Evolutionary conservation across 352 stramenopile genomes (phyloP).

Genomic region (Pythium vanterpoolii): DNA sequence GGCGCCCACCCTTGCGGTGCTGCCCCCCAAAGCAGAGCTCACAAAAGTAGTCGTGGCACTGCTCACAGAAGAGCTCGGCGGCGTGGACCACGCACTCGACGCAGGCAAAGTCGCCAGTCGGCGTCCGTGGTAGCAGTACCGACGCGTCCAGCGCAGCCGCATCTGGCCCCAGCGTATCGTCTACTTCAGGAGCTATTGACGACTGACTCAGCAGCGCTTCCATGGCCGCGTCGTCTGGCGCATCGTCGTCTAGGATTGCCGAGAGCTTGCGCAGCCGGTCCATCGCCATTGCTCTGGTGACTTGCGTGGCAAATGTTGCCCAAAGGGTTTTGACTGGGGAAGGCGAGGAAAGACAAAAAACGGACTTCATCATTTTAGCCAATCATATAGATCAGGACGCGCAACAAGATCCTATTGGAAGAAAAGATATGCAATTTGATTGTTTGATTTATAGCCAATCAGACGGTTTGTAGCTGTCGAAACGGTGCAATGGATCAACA

Average conservation of each 20-base stretch:
- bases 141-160: constrained; percentile 4
- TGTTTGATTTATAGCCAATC: constrained; percentile 8
- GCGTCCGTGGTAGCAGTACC: constrained; percentile 29
- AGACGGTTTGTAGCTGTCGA: neutral
- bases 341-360: neutral
- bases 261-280: constrained; percentile 79
- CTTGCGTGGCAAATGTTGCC: neutral
- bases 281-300: constrained; percentile 26
- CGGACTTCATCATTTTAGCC: neutral
- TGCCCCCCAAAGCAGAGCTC: constrained; percentile 79
- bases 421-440: constrained; percentile 5
- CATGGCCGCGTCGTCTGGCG: constrained; percentile 55
- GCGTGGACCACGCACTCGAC: constrained; percentile 69
- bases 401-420: neutral
- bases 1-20: constrained; percentile 82
- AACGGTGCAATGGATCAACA: neutral
- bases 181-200: neutral
- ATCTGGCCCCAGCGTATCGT: neutral
- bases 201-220: constrained; percentile 37
- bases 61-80: constrained; percentile 79
- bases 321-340: neutral
- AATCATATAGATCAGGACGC: neutral
- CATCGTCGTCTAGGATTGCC: constrained; percentile 69
- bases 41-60: constrained; percentile 89
- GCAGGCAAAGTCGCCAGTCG: constrained; percentile 50